Evolutionary conservation across 1,284 basidiomycete species (phyloP).

Genomic region (Fomitopsis schrenkii): DNA sequence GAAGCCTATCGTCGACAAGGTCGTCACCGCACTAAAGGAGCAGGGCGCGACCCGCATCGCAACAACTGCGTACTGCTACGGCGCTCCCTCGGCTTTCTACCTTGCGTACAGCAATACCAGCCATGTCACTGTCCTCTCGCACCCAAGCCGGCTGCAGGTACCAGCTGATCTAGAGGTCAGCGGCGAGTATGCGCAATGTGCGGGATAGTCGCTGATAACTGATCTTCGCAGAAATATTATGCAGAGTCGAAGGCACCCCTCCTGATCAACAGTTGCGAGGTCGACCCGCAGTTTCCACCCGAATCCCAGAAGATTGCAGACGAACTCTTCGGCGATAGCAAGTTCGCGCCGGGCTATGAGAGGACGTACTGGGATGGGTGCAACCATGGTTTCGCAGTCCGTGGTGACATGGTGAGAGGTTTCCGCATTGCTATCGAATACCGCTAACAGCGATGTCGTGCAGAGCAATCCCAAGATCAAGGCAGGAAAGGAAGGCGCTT

Average conservation of each 20-base stretch:
- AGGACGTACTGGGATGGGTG: conserved; percentile 41
- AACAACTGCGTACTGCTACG: conserved; percentile 70
- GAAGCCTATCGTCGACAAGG: conserved; percentile 51
- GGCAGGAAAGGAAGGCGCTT: conserved; percentile 38
- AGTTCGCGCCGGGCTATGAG: conserved; percentile 36
- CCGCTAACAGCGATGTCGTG: conserved; percentile 3
- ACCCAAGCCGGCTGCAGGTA: conserved; percentile 65
- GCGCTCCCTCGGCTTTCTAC: conserved; percentile 55
- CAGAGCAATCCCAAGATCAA: conserved; percentile 34
- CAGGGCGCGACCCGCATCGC: conserved; percentile 55
- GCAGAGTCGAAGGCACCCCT: conserved; percentile 31
- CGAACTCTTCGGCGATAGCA: conserved; percentile 35
- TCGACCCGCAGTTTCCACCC: conserved; percentile 30
- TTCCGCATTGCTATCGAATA: not conserved
- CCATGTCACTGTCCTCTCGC: conserved; percentile 51
- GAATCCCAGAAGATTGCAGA: conserved; percentile 31
- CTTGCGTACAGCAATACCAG: conserved; percentile 60
- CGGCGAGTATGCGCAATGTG: conserved; percentile 12
- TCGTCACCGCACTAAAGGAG: conserved; percentile 52
- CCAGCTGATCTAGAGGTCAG: conserved; percentile 60
- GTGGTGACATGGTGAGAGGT: conserved; percentile 28
- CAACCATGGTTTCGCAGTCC: conserved; percentile 50
- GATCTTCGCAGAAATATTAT: conserved; percentile 24
- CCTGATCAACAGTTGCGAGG: conserved; percentile 40
- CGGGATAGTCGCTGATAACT: not conserved